phyloP scores from a whole-genome alignment of 805 yeast genomes.

The Lipomyces yamanashiensis region DNA sequence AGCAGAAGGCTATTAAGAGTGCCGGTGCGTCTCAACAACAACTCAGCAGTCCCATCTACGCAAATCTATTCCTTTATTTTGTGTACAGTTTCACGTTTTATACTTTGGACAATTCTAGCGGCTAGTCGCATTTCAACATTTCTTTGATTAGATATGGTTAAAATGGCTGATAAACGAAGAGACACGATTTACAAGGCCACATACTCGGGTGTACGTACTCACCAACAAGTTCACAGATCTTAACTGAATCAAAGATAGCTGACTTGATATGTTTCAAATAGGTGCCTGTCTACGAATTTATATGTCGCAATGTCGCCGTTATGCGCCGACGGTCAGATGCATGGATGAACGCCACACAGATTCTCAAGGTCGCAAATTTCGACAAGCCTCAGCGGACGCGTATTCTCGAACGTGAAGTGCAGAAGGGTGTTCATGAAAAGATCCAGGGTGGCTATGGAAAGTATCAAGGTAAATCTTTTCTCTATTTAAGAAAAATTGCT shows the following conservation, averaged over 20 bases:
- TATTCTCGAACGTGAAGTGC: conserved; percentile 91
- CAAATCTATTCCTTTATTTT: background rate
- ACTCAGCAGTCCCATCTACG: background rate
- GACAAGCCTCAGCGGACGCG: conserved; percentile 94
- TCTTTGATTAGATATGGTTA: conserved; percentile 7
- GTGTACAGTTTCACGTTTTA: background rate
- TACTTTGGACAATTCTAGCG: background rate
- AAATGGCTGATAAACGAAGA: conserved; percentile 25
- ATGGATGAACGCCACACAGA: conserved; percentile 98
- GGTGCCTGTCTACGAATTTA: conserved; percentile 56
- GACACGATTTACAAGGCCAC: conserved; percentile 49
- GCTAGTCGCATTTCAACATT: background rate
- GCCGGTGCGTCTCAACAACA: background rate
- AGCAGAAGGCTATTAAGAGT: background rate
- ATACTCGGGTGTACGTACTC: conserved; percentile 47
- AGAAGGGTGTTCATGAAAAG: conserved; percentile 84
- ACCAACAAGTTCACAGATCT: background rate
- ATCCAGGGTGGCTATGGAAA: conserved; percentile 97
- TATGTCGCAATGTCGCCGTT: conserved; percentile 70
- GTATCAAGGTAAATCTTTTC: conserved; percentile 71
- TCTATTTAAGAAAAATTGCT: background rate
- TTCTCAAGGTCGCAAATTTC: conserved; percentile 87
- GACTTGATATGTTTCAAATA: conserved; percentile 5
- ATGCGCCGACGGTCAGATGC: conserved; percentile 91
- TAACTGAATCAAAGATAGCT: background rate